Percentiles rank a stretch among this genome's conserved stretches.
phyloP scores from a whole-genome alignment of 495 filamentous ascomycete species.

The Penicillium roqueforti region DNA sequence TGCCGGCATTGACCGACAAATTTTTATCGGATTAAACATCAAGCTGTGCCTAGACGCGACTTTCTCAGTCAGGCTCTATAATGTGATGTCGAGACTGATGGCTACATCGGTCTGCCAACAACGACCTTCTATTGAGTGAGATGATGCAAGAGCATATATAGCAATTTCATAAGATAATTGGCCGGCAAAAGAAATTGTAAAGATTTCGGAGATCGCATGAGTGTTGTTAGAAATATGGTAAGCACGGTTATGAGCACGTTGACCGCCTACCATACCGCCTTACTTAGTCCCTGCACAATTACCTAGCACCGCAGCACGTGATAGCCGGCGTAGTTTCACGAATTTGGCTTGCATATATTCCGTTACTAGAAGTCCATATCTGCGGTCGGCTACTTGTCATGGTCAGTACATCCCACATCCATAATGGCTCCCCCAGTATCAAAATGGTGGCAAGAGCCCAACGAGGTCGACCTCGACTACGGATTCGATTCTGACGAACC shows the following conservation, averaged over 20 bases:
- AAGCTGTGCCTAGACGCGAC: background rate
- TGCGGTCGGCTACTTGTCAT: slow-evolving; percentile 3
- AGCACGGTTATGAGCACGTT: background rate
- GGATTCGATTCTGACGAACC: slow-evolving; percentile 33
- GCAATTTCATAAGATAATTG: background rate
- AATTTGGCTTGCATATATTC: slow-evolving; percentile 24
- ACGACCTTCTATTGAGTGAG: background rate
- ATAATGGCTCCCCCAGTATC: slow-evolving; percentile 17
- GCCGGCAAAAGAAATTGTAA: background rate
- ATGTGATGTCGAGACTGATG: background rate
- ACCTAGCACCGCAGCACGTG: slow-evolving; percentile 12
- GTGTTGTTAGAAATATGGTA: background rate
- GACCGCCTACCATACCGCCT: background rate
- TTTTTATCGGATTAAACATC: background rate
- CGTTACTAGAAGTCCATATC: slow-evolving; percentile 20
- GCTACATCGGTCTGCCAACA: background rate
- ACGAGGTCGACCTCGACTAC: slow-evolving; percentile 26
- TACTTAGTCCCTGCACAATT: background rate
- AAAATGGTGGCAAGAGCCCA: slow-evolving; percentile 26
- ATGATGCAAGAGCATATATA: background rate
- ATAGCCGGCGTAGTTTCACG: slow-evolving; percentile 22
- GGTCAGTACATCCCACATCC: slow-evolving; percentile 6
- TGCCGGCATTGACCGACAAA: background rate
- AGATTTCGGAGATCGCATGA: background rate
- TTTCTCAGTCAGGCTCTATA: background rate